These are phyloP conservation scores for Rhododendron williamsianum DNA, from an alignment of 148 eudicot genomes.

Conservation along the genomic window DNA sequence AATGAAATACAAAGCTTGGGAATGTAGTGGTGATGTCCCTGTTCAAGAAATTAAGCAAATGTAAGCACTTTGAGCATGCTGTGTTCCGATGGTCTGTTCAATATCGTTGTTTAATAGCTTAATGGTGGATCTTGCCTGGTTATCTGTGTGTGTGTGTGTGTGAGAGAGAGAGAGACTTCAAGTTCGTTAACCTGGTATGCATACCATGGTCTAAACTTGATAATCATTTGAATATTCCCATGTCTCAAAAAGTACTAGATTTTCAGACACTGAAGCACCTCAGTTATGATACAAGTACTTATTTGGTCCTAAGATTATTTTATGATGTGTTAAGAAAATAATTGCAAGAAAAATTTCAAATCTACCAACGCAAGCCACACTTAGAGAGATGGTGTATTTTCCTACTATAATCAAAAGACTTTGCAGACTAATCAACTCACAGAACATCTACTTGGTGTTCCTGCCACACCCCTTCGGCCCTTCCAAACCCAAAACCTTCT, in stretches of 20 bases:
- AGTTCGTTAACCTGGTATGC: neutral
- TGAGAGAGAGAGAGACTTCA: neutral
- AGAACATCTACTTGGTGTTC: neutral
- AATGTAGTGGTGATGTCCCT: constrained; percentile 13
- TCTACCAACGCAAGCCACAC: neutral
- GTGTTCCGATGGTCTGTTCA: neutral
- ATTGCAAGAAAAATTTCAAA: neutral
- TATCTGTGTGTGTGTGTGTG: neutral
- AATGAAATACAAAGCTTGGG: constrained; percentile 10
- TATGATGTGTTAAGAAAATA: neutral
- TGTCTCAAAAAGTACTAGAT: neutral
- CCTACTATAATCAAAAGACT: neutral
- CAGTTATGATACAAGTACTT: neutral
- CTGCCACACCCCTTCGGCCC: neutral
- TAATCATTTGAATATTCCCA: neutral
- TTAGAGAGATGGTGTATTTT: neutral
- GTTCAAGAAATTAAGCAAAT: constrained; percentile 1
- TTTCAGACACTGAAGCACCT: neutral
- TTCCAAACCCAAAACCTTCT: neutral
- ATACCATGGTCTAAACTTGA: neutral
- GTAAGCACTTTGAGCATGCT: neutral
- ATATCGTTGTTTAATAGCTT: neutral
- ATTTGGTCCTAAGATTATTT: neutral
- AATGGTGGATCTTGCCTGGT: neutral
- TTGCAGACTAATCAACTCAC: neutral